Evolutionary conservation across 768 basidiomycete species (phyloP), one percentile per base, ranked within the genome.

Genomic region (Pleurotus ostreatus): DNA sequence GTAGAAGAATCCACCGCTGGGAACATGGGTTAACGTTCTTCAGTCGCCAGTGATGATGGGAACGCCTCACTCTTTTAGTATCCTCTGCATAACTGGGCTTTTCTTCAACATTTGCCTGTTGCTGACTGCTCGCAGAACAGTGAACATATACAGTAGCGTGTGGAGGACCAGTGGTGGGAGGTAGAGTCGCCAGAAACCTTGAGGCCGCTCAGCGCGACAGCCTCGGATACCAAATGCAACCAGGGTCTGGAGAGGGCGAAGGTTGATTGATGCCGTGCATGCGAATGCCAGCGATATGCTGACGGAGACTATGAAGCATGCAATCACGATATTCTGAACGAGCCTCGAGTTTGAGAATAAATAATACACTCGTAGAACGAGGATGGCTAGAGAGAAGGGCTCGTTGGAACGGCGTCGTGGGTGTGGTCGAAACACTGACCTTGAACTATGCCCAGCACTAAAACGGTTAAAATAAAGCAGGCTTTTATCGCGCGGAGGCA

Each of bases 1-100:
- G 58, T 74, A 77, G 52, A 75, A 75, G 40, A 74, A 65, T 18
- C 76, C 74, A 6, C 74, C 76, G 49, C 76, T 76, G 18, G 13
- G 38, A 52, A 56, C 16, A 37, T 12, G 26, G 9, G 46, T 6
- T 26, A 22, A 16, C 41, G 3, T 20, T 8, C 38, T 62, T 11
- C 61, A 25, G 30, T 5, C 43, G 39, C 34, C n/a, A 38, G 22
- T 11, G n/a, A 51, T 34, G 43, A 18, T 34, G 25, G 23, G 23
- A 41, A 18, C 8, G 49, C 60, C 70, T 47, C 60, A 77, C 76
- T 76, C 75, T 59, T 71, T 62, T 0, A 76, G 59, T 56, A 77
- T 66, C n/a, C 71, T 65, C 58, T 71, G 71, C 46, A 68, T 49
- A 38, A 70, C 56, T 6, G 70, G 66, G 5, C 71, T 65, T 46